Evolutionary conservation across 2,329 filamentous ascomycete genomes (phyloP).

Genomic region (Chaetomium sp.): DNA sequence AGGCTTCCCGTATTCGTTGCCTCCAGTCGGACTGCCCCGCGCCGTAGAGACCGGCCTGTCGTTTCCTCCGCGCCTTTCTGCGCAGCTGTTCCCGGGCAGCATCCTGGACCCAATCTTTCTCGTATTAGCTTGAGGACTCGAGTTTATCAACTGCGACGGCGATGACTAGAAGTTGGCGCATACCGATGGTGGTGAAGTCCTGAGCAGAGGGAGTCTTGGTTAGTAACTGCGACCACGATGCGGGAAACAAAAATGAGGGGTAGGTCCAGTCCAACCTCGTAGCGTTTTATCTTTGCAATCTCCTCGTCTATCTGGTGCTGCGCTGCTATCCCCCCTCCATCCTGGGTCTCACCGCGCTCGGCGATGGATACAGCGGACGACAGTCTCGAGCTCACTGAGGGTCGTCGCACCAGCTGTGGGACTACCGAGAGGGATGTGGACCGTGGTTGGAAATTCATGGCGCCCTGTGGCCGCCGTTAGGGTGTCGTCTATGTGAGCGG

Average conservation of each 20-base stretch:
- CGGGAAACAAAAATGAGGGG: background rate
- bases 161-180: conserved; percentile 20
- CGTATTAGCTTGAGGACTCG: conserved; percentile 40
- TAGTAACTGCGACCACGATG: conserved; percentile 15
- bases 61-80: conserved; percentile 72
- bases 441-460: conserved; percentile 54
- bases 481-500: conserved; percentile 41
- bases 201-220: conserved; percentile 36
- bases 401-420: conserved; percentile 44
- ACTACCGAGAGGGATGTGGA: conserved; percentile 56
- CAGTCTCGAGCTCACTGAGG: conserved; percentile 65
- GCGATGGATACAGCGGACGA: conserved; percentile 67
- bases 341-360: conserved; percentile 64
- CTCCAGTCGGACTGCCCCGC: conserved; percentile 74
- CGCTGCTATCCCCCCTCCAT: conserved; percentile 52
- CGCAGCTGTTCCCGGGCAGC: conserved; percentile 86
- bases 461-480: conserved; percentile 32
- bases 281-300: conserved; percentile 96
- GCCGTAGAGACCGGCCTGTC: conserved; percentile 72
- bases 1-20: conserved; percentile 78
- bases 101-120: conserved; percentile 93
- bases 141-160: background rate
- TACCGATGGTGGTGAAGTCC: conserved; percentile 94
- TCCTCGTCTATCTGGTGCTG: conserved; percentile 84
- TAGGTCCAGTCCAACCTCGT: conserved; percentile 66